phyloP scores from a whole-genome alignment of 345 rosid species.

The Salix koriyanagi region DNA sequence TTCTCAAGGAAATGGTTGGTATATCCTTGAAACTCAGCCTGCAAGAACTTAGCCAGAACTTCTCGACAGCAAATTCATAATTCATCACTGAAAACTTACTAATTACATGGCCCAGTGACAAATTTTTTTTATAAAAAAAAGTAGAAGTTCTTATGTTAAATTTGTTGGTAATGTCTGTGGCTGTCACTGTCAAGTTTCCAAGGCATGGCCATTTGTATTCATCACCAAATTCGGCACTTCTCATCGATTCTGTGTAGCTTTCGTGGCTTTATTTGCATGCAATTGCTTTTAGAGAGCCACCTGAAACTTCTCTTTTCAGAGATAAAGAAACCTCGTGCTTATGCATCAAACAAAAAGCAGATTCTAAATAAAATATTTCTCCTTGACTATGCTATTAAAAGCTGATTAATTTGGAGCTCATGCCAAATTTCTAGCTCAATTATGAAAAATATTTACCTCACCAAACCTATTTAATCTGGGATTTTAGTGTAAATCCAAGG shows the following conservation, averaged over 20 bases:
- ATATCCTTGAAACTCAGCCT: neutral
- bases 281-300: neutral
- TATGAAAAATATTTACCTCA: too few species aligned
- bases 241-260: neutral
- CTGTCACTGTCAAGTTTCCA: neutral
- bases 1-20: neutral
- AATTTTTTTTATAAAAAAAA: too few species aligned
- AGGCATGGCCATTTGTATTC: neutral
- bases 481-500: too few species aligned
- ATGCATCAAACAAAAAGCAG: conserved; percentile 2
- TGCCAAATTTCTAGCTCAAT: too few species aligned
- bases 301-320: neutral
- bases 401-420: too few species aligned
- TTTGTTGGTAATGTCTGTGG: neutral
- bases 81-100: too few species aligned
- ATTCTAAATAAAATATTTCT: neutral
- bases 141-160: neutral
- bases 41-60: neutral
- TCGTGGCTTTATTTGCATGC: neutral
- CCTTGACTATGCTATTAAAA: too few species aligned
- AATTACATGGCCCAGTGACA: too few species aligned
- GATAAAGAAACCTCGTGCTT: conserved; percentile 1
- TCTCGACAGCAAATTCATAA: too few species aligned
- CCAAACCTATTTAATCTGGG: too few species aligned
- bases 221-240: neutral